Evolutionary conservation across 2,329 filamentous ascomycete genomes (phyloP), one percentile per base, ranked within the genome.

Genomic region (Aspergillus tanneri): DNA sequence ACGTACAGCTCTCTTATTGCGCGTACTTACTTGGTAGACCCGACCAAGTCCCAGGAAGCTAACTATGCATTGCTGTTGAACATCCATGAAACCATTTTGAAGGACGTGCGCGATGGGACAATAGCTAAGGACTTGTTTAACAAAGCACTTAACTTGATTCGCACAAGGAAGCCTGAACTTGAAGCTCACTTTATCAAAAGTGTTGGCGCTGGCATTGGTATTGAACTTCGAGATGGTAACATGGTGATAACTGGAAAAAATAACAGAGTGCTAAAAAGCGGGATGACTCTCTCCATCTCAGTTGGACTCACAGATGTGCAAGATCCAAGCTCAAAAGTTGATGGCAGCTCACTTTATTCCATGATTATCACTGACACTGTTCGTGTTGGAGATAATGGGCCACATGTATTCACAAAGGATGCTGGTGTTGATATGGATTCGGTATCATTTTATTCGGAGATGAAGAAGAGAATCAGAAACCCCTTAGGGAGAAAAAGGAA

Each of bases 371-470:
- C 88, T 2, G 93, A 99, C 70, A 99, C 95, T 0, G 86, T 99
- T 36, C 89, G 93, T 60, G 90, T 96, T 41, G 88, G 87, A 9
- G 77, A 82, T 5, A 71, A 64, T 46, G 74, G 76, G 3, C 74
- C 72, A 25, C 90, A 95, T 24, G 84, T 96, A 22, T 97, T 99
- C 72, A 99, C 93, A 14, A 90, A 90, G 50, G 91, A 96, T 65
- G 91, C 92, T 0, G 85, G 91, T 2, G 88, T 88, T 22, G 92
- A 96, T 64, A 83, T 95, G 50, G 93, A 97, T 62, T 90, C 90
- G 3, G 92, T 92, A 30, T 96, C 92, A 0, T 99, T 99, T 77
- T 97, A 96, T 99, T 99, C 77, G 95, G 96, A 66, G 92, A 97
- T 59, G 90, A 96, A 52, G 90, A 95, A 55, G 74, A 76, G 65